These are phyloP conservation scores for Wallacemonas collosoma DNA, from an alignment of 208 protist species.

Conservation along the genomic window DNA sequence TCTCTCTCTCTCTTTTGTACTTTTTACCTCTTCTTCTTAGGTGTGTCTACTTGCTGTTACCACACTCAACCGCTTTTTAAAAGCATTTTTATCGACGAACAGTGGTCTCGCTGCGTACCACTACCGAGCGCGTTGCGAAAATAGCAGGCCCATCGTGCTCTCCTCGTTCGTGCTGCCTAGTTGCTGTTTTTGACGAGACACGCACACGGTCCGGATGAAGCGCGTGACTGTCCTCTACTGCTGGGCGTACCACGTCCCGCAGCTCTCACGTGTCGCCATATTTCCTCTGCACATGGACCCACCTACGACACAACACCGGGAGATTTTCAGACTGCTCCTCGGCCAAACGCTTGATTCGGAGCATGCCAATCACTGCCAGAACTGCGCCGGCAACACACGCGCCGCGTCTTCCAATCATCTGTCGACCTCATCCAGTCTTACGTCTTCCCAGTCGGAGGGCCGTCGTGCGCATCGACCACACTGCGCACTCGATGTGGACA, in stretches of 20 bases:
- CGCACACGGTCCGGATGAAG: not conserved
- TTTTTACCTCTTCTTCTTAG: not conserved
- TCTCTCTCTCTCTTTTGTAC: conserved; percentile 17
- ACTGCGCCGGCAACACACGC: not conserved
- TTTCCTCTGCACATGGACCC: conserved; percentile 90
- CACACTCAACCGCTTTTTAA: too few species aligned
- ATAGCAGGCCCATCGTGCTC: too few species aligned
- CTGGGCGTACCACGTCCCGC: conserved; percentile 33
- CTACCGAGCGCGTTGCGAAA: too few species aligned
- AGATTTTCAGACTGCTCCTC: conserved; percentile 83
- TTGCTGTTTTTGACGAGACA: too few species aligned
- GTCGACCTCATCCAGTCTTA: too few species aligned
- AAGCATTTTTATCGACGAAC: too few species aligned
- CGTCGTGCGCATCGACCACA: not conserved
- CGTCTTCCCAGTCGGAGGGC: not conserved
- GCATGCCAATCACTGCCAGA: too few species aligned
- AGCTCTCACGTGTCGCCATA: conserved; percentile 66
- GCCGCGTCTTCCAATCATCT: too few species aligned
- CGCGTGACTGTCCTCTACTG: conserved; percentile 20
- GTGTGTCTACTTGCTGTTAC: too few species aligned
- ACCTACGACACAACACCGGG: conserved; percentile 80
- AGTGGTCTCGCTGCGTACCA: too few species aligned
- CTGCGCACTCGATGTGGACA: conserved; percentile 3
- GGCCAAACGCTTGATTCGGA: conserved; percentile 31
- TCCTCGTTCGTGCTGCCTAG: too few species aligned